Evolutionary conservation across 176 grass and related monocot species (phyloP).

Genomic region (Cenchrus purpureus): DNA sequence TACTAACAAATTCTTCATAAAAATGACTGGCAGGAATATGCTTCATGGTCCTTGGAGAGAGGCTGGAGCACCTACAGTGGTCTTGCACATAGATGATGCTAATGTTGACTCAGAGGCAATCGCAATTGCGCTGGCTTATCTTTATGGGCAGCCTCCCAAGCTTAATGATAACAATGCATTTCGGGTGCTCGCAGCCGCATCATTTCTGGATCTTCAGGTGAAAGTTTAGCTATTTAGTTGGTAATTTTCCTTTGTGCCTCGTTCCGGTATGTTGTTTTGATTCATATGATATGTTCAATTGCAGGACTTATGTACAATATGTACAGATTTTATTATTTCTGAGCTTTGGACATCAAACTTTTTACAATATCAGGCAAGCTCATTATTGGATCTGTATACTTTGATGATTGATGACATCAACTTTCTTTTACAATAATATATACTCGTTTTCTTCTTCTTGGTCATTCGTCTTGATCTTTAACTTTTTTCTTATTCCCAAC

Average conservation of each 20-base stretch:
- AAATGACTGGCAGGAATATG: conserved; percentile 80
- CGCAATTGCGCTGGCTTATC: conserved; percentile 75
- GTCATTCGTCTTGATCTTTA: neutral
- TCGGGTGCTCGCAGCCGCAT: conserved; percentile 89
- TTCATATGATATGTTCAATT: conserved; percentile 36
- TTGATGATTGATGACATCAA: neutral
- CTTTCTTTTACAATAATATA: neutral
- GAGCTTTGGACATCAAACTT: conserved; percentile 97
- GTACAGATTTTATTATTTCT: conserved; percentile 98
- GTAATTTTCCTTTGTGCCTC: neutral
- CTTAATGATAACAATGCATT: conserved; percentile 91
- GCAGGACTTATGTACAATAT: conserved; percentile 96
- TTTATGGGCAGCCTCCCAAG: conserved; percentile 89
- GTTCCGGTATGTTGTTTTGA: conserved; percentile 20
- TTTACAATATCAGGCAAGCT: conserved; percentile 78
- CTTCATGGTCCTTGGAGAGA: conserved; percentile 98
- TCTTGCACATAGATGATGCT: conserved; percentile 84
- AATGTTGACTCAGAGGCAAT: conserved; percentile 97
- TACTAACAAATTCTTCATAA: conserved; percentile 33
- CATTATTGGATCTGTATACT: conserved; percentile 4
- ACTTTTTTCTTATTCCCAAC: conserved; percentile 1
- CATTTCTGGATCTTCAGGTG: conserved; percentile 98
- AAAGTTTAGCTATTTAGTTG: conserved; percentile 10
- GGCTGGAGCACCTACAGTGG: conserved; percentile 77
- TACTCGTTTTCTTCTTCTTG: neutral